These are phyloP conservation scores for Cryptosporidium sp. DNA, from an alignment of 169 alveolate genomes.

Conservation along the genomic window DNA sequence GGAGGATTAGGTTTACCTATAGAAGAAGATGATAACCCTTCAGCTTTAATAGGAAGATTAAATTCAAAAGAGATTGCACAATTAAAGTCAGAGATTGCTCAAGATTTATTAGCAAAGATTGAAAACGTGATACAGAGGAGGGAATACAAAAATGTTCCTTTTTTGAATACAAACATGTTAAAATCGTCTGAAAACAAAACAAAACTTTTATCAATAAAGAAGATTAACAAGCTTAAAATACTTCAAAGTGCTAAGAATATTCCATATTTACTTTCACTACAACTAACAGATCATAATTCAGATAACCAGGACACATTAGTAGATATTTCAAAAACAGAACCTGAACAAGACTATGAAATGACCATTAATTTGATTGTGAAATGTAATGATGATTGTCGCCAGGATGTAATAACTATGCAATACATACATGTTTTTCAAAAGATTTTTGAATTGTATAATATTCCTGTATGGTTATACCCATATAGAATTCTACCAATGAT, in stretches of 20 bases:
- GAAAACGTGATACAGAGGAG: conserved; percentile 9
- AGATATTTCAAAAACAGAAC: neutral
- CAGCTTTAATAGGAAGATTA: conserved; percentile 7
- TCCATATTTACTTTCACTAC: conserved; percentile 59
- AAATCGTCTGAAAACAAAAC: conserved; percentile 23
- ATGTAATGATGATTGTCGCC: conserved; percentile 88
- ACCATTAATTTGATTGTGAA: conserved; percentile 79
- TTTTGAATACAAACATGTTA: conserved; percentile 55
- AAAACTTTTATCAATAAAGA: conserved; percentile 22
- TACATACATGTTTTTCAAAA: conserved; percentile 82
- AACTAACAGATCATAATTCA: neutral
- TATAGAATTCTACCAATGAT: conserved; percentile 84
- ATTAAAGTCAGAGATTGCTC: conserved; percentile 61
- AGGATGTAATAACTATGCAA: conserved; percentile 89
- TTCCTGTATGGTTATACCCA: conserved; percentile 81
- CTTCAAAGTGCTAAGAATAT: conserved; percentile 74
- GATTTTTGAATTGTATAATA: conserved; percentile 79
- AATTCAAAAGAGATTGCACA: conserved; percentile 48
- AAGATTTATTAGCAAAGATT: conserved; percentile 18
- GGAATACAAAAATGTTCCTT: conserved; percentile 37
- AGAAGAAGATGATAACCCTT: conserved; percentile 14
- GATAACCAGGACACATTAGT: neutral
- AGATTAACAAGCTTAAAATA: conserved; percentile 22
- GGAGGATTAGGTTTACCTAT: neutral
- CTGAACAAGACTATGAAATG: neutral